These are phyloP conservation scores for Suhomyces guaymorum DNA, from an alignment of 1,139 yeast species.

Conservation along the genomic window DNA sequence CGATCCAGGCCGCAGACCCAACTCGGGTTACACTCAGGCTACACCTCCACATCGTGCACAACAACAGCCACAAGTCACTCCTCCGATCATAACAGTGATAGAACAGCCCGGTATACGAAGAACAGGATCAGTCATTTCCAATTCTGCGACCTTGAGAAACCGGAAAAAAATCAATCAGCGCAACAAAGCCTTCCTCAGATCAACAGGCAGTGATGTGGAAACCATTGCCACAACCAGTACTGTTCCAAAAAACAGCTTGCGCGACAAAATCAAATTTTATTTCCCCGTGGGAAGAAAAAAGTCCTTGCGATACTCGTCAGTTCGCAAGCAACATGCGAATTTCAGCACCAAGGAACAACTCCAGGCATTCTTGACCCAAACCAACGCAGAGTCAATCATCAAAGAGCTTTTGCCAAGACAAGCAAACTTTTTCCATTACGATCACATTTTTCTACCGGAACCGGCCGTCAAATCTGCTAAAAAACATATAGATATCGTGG, in stretches of 20 bases:
- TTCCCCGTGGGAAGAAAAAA: conserved; percentile 41
- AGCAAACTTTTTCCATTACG: conserved; percentile 30
- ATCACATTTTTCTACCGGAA: conserved; percentile 20
- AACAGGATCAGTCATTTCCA: conserved; percentile 35
- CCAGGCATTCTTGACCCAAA: conserved; percentile 24
- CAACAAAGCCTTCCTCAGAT: conserved; percentile 30
- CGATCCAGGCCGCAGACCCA: conserved; percentile 3
- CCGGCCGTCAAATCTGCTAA: conserved; percentile 23
- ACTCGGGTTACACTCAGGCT: conserved; percentile 1
- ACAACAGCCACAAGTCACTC: not conserved
- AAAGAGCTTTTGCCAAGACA: conserved; percentile 32
- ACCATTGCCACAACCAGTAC: conserved; percentile 4
- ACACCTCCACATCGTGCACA: conserved; percentile 1
- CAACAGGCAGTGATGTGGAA: conserved; percentile 4
- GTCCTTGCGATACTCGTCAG: conserved; percentile 32
- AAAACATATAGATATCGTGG: conserved; percentile 8
- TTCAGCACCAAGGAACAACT: conserved; percentile 32
- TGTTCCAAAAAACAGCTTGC: not conserved
- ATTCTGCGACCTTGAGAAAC: conserved; percentile 33
- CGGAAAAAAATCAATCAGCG: conserved; percentile 33
- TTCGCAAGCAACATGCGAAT: conserved; percentile 21
- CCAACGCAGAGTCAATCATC: conserved; percentile 28
- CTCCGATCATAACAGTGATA: conserved; percentile 29
- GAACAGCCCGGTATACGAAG: conserved; percentile 25
- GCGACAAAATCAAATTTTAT: conserved; percentile 19